Percentiles rank a stretch among this genome's conserved stretches.
Evolutionary conservation across 495 filamentous ascomycete species (phyloP).

Genomic region (Coniosporium apollinis): DNA sequence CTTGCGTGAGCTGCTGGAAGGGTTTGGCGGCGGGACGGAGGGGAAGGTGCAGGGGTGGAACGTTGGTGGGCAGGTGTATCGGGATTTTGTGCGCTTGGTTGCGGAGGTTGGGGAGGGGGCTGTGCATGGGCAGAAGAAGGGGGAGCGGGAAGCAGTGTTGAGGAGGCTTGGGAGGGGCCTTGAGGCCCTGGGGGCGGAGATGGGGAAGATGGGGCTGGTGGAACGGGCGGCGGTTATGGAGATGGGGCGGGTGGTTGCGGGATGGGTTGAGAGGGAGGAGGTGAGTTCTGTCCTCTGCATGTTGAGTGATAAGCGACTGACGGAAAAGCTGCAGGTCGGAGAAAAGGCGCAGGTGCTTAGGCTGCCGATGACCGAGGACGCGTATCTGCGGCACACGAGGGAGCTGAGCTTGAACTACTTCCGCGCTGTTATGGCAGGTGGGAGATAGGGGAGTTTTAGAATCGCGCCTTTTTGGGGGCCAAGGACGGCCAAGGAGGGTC

Average conservation of each 20-base stretch:
- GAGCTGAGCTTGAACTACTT: conserved; percentile 56
- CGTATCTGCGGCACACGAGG: conserved; percentile 46
- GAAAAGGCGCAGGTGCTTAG: conserved; percentile 21
- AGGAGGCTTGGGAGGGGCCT: conserved; percentile 46
- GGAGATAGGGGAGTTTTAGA: no score
- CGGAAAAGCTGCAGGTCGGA: conserved; percentile 13
- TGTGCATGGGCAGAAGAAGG: conserved; percentile 16
- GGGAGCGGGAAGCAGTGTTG: conserved; percentile 28
- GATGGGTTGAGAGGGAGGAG: conserved; percentile 43
- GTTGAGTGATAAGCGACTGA: neutral
- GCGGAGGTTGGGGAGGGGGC: conserved; percentile 19
- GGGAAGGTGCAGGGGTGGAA: conserved; percentile 44
- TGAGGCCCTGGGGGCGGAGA: conserved; percentile 40
- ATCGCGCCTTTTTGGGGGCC: no score
- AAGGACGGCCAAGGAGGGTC: no score
- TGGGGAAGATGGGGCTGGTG: conserved; percentile 46
- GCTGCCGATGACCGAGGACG: conserved; percentile 57
- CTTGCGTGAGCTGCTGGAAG: conserved; percentile 43
- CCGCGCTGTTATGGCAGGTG: no score
- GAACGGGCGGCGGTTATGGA: conserved; percentile 64
- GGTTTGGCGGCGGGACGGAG: conserved; percentile 35
- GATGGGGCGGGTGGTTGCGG: conserved; percentile 46
- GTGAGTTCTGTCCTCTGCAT: conserved; percentile 30
- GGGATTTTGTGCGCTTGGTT: conserved; percentile 55
- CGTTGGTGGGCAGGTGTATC: conserved; percentile 62